Evolutionary conservation across 2,329 filamentous ascomycete genomes (phyloP).

Genomic region (Pestalotiopsis fici): DNA sequence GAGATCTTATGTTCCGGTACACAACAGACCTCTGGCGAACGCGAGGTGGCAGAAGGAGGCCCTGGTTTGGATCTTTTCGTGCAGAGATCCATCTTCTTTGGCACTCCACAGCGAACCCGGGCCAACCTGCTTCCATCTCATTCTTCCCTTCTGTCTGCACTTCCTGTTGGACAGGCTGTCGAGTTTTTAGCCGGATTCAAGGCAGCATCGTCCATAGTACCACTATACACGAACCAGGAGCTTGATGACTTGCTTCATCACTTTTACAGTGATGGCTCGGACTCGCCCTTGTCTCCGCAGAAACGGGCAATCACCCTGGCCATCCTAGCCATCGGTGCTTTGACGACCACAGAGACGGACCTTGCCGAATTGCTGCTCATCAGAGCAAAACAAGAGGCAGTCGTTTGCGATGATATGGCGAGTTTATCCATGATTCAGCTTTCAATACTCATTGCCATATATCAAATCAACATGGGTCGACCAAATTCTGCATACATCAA

Average conservation of each 20-base stretch:
- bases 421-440: conserved; percentile 31
- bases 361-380: conserved; percentile 23
- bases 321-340: conserved; percentile 25
- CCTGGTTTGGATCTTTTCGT: conserved; percentile 28
- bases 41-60: conserved; percentile 19
- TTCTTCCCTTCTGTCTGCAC: background rate
- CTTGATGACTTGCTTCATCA: conserved; percentile 20
- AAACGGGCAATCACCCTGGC: conserved; percentile 21
- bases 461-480: conserved; percentile 28
- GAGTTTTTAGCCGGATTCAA: conserved; percentile 2
- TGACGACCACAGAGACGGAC: conserved; percentile 23
- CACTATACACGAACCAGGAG: conserved; percentile 20
- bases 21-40: conserved; percentile 16
- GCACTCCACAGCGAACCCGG: conserved; percentile 22
- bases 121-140: conserved; percentile 11
- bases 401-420: conserved; percentile 28
- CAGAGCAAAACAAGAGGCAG: conserved; percentile 24
- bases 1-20: conserved; percentile 22
- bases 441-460: conserved; percentile 25
- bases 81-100: conserved; percentile 31
- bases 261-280: conserved; percentile 15
- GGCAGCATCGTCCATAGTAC: conserved; percentile 5
- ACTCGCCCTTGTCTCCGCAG: conserved; percentile 18
- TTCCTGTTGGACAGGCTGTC: conserved; percentile 17
- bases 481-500: conserved; percentile 29